Conservation (phyloP, 768 basidiomycete genomes). For the Tricholoma bakamatsutake region DNA sequence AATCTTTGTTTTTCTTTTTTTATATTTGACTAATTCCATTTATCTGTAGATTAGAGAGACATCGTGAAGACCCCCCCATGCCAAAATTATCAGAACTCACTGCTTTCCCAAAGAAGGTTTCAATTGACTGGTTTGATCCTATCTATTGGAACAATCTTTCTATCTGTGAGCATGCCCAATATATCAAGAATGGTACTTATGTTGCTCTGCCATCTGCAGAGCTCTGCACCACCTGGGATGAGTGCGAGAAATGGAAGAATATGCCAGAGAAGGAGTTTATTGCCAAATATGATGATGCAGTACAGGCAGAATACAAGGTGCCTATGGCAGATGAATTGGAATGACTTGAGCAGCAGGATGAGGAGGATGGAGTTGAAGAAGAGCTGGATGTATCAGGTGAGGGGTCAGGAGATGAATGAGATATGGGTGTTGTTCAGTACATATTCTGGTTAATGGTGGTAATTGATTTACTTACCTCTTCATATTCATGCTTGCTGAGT, state of each 20-base stretch:
- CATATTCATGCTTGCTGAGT: not conserved
- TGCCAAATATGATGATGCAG: no score
- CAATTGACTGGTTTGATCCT: slow-evolving; percentile 20
- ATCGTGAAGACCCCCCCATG: no score
- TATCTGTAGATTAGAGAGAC: not conserved
- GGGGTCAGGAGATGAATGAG: not conserved
- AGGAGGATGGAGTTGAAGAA: not conserved
- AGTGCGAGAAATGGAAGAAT: slow-evolving; percentile 11
- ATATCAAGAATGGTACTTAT: slow-evolving; percentile 4
- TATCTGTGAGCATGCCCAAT: slow-evolving; percentile 1
- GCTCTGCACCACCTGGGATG: not conserved
- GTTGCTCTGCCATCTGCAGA: slow-evolving; percentile 13
- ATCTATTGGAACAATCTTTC: slow-evolving; percentile 10
- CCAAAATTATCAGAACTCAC: no score
- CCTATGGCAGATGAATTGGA: slow-evolving; percentile 9
- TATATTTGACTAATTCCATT: not conserved
- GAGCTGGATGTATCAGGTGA: not conserved
- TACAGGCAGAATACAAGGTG: not conserved
- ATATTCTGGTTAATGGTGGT: not conserved
- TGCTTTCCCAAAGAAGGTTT: no score
- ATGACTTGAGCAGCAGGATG: not conserved
- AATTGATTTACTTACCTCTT: not conserved
- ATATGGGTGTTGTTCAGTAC: not conserved
- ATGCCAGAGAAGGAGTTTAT: no score
- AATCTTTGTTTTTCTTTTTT: not conserved